Base-by-base conservation (phyloP, 2,329 filamentous ascomycete species). In the Calycina herbarum region DNA sequence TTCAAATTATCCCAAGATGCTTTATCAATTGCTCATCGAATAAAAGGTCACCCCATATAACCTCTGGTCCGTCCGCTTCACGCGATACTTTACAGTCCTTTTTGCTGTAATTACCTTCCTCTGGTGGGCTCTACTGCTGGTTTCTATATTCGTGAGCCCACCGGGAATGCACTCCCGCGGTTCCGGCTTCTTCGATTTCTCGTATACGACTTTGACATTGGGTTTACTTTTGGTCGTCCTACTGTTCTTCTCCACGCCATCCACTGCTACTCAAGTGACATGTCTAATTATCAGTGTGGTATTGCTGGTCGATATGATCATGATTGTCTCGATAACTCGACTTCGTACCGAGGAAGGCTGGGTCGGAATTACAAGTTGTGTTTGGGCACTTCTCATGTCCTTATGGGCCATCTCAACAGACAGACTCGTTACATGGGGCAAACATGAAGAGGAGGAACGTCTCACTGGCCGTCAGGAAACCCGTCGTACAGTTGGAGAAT, bases 81-180 rank as follows among this genome's bases (percentile, higher is more conserved):
- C 95, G 63, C 87, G 93, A 75, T 92, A 89, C 75, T 77, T 95
- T 67, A 94, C 93, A 5, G 82, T 96, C 64, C 73, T 92, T 45
- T 91, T 97, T 74, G 82, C 94, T 13, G 61, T 87, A 61, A 76
- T 94, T 72, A 91, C 88, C 64, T 93, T 96, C 73, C 73, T 93
- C n/a, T 98, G 94, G 94, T 98, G 95, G 94, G 84, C 92, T 10
- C 78, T 97, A 63, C 82, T 97, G 40, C 83, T 99, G n/a, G 87
- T 97, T 17, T 93, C 92, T 64, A 88, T 90, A 70, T 99, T 99
- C 79, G 89, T 96, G 71, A 97, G 92, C 62, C 93, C 93, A 15
- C 94, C 94, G 0, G 89, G 90, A 58, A 88, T 98, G 76, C 88
- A 95, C 76, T 91, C 89, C 10, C 88, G 93, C 62, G 95, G 95